A percentile compares a stretch with the other conserved stretches of the same genome.
Evolutionary conservation across 805 yeast genomes (phyloP).

Genomic region (Ascoidea rubescens): DNA sequence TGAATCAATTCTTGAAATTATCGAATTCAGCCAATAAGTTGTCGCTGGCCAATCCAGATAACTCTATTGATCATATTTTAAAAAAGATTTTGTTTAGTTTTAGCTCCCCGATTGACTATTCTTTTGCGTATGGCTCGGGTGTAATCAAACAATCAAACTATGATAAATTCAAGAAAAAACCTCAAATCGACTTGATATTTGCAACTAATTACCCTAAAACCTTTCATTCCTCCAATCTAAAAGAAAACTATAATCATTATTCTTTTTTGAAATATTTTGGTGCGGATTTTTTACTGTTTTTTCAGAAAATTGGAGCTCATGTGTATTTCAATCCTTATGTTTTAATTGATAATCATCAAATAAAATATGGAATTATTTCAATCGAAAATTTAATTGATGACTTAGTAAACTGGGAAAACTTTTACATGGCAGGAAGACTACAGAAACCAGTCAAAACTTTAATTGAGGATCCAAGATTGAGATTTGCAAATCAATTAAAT

Average conservation of each 20-base stretch:
- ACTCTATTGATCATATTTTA: background rate
- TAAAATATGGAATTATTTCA: conserved; percentile 83
- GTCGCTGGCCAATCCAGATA: no score
- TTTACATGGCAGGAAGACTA: conserved; percentile 83
- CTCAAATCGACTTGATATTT: conserved; percentile 78
- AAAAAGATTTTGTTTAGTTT: conserved; percentile 22
- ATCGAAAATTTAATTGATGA: conserved; percentile 48
- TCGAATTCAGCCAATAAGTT: background rate
- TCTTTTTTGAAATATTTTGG: conserved; percentile 55
- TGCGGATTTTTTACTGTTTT: conserved; percentile 35
- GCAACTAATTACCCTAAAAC: conserved; percentile 61
- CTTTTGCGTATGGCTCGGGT: conserved; percentile 94
- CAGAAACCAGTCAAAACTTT: conserved; percentile 85
- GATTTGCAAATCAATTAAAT: conserved; percentile 62
- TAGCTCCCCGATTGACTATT: conserved; percentile 58
- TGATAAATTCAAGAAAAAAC: conserved; percentile 21
- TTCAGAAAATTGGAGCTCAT: conserved; percentile 73
- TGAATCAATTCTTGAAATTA: conserved; percentile 8
- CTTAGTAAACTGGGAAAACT: conserved; percentile 68
- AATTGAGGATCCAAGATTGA: conserved; percentile 47
- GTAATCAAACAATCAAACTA: conserved; percentile 70
- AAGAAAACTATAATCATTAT: conserved; percentile 62
- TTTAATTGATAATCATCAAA: conserved; percentile 33
- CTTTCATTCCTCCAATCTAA: conserved; percentile 67
- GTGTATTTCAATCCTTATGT: conserved; percentile 90